phyloP scores from a whole-genome alignment of 1,284 basidiomycete genomes.

The Pterula multifida region DNA sequence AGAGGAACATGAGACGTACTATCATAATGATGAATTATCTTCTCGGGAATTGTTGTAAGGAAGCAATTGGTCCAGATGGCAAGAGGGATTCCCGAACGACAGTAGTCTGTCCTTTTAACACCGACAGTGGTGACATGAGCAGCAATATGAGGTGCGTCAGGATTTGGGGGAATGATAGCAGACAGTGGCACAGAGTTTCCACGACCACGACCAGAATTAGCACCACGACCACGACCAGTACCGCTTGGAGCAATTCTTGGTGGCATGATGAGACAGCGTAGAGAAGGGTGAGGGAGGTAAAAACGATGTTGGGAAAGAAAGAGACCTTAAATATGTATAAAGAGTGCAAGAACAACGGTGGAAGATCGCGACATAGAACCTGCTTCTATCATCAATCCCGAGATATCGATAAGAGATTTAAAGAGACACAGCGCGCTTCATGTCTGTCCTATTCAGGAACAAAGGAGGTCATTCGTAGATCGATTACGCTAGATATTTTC shows the following conservation, averaged over 20 bases:
- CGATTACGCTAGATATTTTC: too few relatives aligned
- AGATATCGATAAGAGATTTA: too few relatives aligned
- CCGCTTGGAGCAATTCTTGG: neutral
- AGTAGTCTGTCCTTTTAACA: slow-evolving; percentile 27
- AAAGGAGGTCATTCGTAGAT: too few relatives aligned
- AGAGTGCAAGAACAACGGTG: too few relatives aligned
- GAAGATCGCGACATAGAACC: too few relatives aligned
- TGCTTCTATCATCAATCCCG: too few relatives aligned
- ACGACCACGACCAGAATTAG: neutral
- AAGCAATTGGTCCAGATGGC: slow-evolving; percentile 30
- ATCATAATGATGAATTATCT: slow-evolving; percentile 34
- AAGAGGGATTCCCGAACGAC: slow-evolving; percentile 20
- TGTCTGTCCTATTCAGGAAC: too few relatives aligned
- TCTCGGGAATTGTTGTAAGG: slow-evolving; percentile 21
- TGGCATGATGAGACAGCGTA: neutral
- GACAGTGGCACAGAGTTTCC: neutral
- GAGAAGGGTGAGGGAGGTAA: neutral
- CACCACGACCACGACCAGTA: neutral
- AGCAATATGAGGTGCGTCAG: slow-evolving; percentile 26
- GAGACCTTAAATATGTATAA: too few relatives aligned
- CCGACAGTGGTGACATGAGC: slow-evolving; percentile 24
- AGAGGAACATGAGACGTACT: slow-evolving; percentile 18
- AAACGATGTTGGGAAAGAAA: neutral
- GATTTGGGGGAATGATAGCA: slow-evolving; percentile 6
- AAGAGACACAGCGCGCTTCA: too few relatives aligned